phyloP scores from a whole-genome alignment of 176 grass and related monocot species.

The Urochloa ruziziensis region DNA sequence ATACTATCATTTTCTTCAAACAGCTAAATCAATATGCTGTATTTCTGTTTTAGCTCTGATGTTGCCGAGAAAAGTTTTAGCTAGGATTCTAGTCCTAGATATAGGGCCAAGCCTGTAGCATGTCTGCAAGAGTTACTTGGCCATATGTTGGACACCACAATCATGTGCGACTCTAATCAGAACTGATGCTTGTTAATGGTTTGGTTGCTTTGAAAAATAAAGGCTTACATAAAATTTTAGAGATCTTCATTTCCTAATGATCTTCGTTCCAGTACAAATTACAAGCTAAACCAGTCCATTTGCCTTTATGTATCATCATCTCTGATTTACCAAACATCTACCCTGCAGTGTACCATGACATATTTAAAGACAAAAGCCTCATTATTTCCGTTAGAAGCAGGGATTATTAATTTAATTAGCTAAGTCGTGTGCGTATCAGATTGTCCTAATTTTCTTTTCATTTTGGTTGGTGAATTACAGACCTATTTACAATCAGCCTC shows the following conservation, averaged over 20 bases:
- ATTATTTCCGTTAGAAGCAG: constrained; percentile 8
- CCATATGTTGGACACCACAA: background rate
- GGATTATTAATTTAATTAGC: constrained; percentile 7
- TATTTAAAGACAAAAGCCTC: background rate
- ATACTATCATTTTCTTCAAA: background rate
- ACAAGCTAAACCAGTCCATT: background rate
- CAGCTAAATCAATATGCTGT: background rate
- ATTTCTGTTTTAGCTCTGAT: background rate
- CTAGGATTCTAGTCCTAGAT: background rate
- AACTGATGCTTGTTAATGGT: background rate
- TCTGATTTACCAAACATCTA: background rate
- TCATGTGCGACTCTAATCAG: background rate
- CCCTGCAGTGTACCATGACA: background rate
- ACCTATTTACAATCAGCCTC: constrained; percentile 90
- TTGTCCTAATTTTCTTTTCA: constrained; percentile 7
- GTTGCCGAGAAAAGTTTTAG: background rate
- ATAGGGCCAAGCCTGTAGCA: constrained; percentile 1
- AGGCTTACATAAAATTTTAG: background rate
- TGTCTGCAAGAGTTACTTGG: background rate
- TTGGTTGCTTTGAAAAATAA: constrained; percentile 12
- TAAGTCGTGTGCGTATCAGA: background rate
- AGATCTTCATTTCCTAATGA: background rate
- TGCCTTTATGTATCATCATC: background rate
- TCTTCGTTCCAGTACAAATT: background rate
- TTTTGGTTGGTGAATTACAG: constrained; percentile 36